These are phyloP conservation scores for Quercus wislizeni DNA, from an alignment of 306 rosid genomes.

Conservation along the genomic window DNA sequence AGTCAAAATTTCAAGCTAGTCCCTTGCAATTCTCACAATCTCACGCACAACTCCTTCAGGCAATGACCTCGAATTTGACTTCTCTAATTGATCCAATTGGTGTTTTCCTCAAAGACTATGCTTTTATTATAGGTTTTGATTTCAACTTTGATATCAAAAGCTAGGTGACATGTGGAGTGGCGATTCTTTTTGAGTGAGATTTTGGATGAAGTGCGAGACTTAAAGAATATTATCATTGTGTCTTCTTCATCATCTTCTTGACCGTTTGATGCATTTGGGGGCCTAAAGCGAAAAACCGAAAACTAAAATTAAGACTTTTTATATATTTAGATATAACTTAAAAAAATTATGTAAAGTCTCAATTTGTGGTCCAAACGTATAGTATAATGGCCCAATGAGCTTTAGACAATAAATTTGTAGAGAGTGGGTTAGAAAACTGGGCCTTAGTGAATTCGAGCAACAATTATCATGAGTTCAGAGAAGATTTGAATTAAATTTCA, in stretches of 20 bases:
- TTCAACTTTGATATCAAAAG: slow-evolving; percentile 29
- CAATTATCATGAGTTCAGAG: too few relatives aligned
- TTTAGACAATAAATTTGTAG: too few relatives aligned
- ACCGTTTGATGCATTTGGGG: too few relatives aligned
- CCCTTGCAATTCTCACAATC: slow-evolving; percentile 59
- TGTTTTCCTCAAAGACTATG: neutral
- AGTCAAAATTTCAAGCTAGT: slow-evolving; percentile 51
- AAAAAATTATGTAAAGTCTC: too few relatives aligned
- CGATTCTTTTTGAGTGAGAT: slow-evolving; percentile 48
- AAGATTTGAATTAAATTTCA: too few relatives aligned
- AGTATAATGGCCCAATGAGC: too few relatives aligned
- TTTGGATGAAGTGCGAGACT: slow-evolving; percentile 35
- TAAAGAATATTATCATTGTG: slow-evolving; percentile 58
- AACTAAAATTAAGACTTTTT: too few relatives aligned
- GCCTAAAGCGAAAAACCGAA: rapidly evolving
- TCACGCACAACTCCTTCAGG: slow-evolving; percentile 46
- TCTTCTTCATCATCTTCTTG: slow-evolving; percentile 36
- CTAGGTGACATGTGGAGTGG: slow-evolving; percentile 55
- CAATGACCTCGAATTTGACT: slow-evolving; percentile 11
- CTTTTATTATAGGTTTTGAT: slow-evolving; percentile 6
- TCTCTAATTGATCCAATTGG: neutral
- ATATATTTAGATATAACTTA: too few relatives aligned
- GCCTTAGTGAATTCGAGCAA: too few relatives aligned
- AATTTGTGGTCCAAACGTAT: too few relatives aligned
- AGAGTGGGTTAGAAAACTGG: too few relatives aligned